A percentile compares a stretch with the other conserved stretches of the same genome.
Conservation (phyloP, 371 early-diverging fungal species). For the Phascolomyces articulosus region DNA sequence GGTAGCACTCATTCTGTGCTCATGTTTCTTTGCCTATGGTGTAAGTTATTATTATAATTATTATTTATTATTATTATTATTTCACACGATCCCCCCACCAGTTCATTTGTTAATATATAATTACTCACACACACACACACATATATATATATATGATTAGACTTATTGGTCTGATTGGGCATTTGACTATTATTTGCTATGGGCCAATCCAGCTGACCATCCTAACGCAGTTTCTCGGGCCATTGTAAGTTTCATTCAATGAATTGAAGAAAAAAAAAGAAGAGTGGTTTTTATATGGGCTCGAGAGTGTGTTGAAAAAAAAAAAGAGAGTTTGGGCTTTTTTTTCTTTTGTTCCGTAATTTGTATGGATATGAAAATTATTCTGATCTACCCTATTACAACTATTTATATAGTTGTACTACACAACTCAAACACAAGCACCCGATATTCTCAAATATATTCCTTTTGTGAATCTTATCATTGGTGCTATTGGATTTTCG, state of each 20-base stretch:
- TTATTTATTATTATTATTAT: neutral
- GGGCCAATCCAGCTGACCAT: constrained; percentile 49
- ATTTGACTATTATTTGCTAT: constrained; percentile 46
- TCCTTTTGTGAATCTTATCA: constrained; percentile 46
- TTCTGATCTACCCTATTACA: too few species aligned
- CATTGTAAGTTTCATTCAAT: constrained; percentile 34
- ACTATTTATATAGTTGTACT: constrained; percentile 32
- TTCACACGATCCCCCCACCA: neutral
- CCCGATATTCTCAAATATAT: constrained; percentile 52
- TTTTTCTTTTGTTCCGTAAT: too few species aligned
- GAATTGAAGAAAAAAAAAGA: too few species aligned
- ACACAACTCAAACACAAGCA: constrained; percentile 37
- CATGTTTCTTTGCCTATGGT: constrained; percentile 55
- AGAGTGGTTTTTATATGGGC: neutral
- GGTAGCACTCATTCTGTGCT: constrained; percentile 48
- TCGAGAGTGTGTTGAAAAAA: too few species aligned
- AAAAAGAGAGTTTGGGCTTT: too few species aligned
- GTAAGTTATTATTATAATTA: constrained; percentile 24
- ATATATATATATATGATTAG: constrained; percentile 19
- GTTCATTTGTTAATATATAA: too few species aligned
- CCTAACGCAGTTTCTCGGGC: constrained; percentile 46
- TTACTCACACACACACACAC: neutral
- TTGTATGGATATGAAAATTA: too few species aligned
- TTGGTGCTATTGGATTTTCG: constrained; percentile 48
- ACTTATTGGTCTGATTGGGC: constrained; percentile 57